Percentiles rank a stretch among this genome's conserved stretches.
Conservation (phyloP, 2,329 filamentous ascomycete species). For the Colletotrichum musicola region DNA sequence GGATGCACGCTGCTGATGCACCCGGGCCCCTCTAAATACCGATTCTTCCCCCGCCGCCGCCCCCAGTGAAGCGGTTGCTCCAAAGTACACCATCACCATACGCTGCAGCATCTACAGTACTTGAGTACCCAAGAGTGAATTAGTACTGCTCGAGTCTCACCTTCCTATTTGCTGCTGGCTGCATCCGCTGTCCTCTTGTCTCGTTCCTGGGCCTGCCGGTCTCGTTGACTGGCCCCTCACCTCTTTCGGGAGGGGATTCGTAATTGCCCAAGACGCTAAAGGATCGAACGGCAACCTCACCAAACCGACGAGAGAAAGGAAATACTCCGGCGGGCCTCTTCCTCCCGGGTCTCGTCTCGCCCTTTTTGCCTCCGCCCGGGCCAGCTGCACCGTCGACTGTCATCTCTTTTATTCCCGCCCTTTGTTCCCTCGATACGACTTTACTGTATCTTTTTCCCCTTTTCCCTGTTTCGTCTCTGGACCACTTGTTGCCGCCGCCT, state of each 20-base stretch:
- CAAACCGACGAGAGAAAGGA: slow-evolving; percentile 20
- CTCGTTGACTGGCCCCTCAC: slow-evolving; percentile 31
- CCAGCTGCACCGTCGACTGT: neutral
- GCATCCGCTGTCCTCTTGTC: slow-evolving; percentile 27
- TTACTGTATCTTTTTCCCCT: neutral
- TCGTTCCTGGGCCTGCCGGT: slow-evolving; percentile 33
- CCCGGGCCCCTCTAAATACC: slow-evolving; percentile 32
- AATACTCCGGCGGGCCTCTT: neutral
- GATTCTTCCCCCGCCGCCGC: neutral
- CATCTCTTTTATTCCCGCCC: slow-evolving; percentile 8
- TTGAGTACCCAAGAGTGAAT: slow-evolving; percentile 5
- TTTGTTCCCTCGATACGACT: slow-evolving; percentile 9
- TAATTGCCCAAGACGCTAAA: slow-evolving; percentile 42
- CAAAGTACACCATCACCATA: no score
- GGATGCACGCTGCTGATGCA: no score
- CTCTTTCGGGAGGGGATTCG: slow-evolving; percentile 37
- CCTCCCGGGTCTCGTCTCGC: slow-evolving; percentile 11
- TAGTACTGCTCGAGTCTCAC: slow-evolving; percentile 13
- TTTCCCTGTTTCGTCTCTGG: slow-evolving; percentile 13
- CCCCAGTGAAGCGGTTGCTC: neutral
- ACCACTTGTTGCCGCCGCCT: neutral
- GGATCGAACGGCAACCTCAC: slow-evolving; percentile 38
- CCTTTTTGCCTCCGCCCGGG: slow-evolving; percentile 13
- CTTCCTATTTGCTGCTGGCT: slow-evolving; percentile 25
- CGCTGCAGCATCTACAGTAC: neutral